Base-by-base conservation (phyloP, 2,329 filamentous ascomycete genomes). In the Calonectria leucothoes region DNA sequence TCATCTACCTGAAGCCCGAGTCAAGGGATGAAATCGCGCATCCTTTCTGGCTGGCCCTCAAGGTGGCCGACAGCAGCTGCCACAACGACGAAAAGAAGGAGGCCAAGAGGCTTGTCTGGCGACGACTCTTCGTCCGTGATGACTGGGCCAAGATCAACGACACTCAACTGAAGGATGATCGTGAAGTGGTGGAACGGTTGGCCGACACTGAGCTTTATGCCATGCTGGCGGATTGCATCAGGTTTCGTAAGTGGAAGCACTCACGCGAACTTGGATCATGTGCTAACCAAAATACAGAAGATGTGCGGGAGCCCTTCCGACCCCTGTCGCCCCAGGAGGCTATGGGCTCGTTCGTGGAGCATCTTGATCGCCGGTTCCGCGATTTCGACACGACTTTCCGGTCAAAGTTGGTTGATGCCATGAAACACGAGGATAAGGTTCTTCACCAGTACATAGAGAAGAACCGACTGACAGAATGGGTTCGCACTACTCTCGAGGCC, bases 81-180 rank as follows among this genome's bases (percentile, higher is more conserved):
- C 88, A 83, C 78, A 87, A 86, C 76, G 92, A 87, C 23, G 89
- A 90, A n/a, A 88, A 90, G 57, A 88, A 89, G 75, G 89, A 93
- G 75, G 89, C 89, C 6, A 88, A 88, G 82, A 85, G 87, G 20
- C 85, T 92, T 48, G 94, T 98, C 75, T 99, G 97, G 97, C 93
- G 97, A 81, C 92, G 97, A 68, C 93, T 95, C 74, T 94, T 94
- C 80, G 89, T 96, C 77, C 91, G 93, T 64, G 96, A 98, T 82
- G 91, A 98, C 81, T 99, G 97, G 97, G 87, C 90, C 31, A 88
- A 87, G 72, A 90, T 97, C 81, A 96, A 97, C 81, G 92, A 94
- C 77, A 96, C 94, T 0, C 91, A 93, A 61, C 88, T 93, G 72
- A 93, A 94, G 81, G 91, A 92, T 70, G 95, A 98, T 80, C 85